Evolutionary conservation across 108 stramenopile species (phyloP), one percentile per base, ranked within the genome.

Genomic region (Pseudonitzschia multistriata): DNA sequence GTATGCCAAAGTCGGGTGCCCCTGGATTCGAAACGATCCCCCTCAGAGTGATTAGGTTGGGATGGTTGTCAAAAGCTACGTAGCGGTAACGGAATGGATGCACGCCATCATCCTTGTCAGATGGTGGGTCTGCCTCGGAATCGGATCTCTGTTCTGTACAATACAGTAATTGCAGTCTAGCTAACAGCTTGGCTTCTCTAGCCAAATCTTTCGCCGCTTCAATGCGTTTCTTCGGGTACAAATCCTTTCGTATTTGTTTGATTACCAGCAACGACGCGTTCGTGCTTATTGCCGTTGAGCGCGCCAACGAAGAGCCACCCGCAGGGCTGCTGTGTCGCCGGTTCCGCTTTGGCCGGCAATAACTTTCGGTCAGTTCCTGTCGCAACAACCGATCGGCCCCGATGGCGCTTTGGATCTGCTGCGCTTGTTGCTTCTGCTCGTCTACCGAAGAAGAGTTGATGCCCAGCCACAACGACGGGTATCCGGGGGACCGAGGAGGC

Each of bases 101-200:
- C 2, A 8, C 2, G n/a, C 35, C 19, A 11, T 35, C 11, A 15
- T 59, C 3, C 10, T 35, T 6, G n/a, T 33, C 15, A 33, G 0
- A 15, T 15, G 25, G n/a, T 15, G 57, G 33, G 19, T 33, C 8
- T 0, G 11, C 8, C 8, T 0, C 31, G 19, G 57, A 19, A 30
- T 33, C 17, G n/a, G 25, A 21, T 45, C 42, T 3, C 21, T 25
- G 24, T 8, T 52, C 50, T n/a, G 24, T 25, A 19, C 3, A 52
- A 59, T 34, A 59, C 19, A 59, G 34, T 33, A 35, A 33, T 59
- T 78, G 73, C 52, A 91, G 49, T 37, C 72, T 63, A 10, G 80
- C 55, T 15, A 91, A 67, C 33, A 91, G 84, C 65, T 85, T 80
- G n/a, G 87, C 87, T 79, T 91, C 90, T 15, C 79, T 74, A 0